Evolutionary conservation across 352 stramenopile genomes (phyloP), one percentile per base, ranked within the genome.

Genomic region (Nothophytophthora sp.): DNA sequence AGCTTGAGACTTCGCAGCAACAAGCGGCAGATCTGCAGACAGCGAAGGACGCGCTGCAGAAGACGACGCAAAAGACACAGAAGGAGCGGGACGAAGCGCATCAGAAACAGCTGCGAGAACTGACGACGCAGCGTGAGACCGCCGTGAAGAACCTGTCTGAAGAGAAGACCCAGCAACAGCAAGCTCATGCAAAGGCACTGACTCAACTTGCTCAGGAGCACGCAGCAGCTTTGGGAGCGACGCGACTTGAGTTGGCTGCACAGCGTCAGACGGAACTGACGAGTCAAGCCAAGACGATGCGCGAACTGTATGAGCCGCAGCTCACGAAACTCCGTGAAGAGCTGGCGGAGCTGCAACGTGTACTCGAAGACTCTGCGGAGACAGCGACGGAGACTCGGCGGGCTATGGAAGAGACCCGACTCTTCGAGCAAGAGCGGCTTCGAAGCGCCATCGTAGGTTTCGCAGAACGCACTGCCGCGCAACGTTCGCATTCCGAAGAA

Each of bases 81-180:
- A 75, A 80, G 27, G 68, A 86, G 11, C 66, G 67, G 22, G 70
- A 86, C 25, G 61, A 76, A 22, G 36, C 55, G 19, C 47, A 75
- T 9, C 44, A 67, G 16, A 80, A 68, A 24, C 62, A 75, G 42
- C 24, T 85, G 16, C 54, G 72, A 33, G 69, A 67, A 4, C 42
- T 81, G 0, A 42, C 60, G 8, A 23, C 24, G 5, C 55, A 80
- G 37, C 44, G 58, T 11, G 74, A 79, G 19, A 64, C 28, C 7
- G 16, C 37, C 11, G 19, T 59, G 8, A 41, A 61, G 16, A 22
- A n/a, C 18, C 32, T 59, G 10, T 63, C 34, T 16, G 47, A 30
- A 2, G 44, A 84, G 39, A 67, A 63, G 20, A 50, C 50, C 3
- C 40, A 60, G 29, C 40, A 70, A 16, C 38, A 66, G 0, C 55